A percentile compares a stretch with the other conserved stretches of the same genome.
Evolutionary conservation across 2,329 filamentous ascomycete species (phyloP).

Genomic region (Aspergillus tamarii): DNA sequence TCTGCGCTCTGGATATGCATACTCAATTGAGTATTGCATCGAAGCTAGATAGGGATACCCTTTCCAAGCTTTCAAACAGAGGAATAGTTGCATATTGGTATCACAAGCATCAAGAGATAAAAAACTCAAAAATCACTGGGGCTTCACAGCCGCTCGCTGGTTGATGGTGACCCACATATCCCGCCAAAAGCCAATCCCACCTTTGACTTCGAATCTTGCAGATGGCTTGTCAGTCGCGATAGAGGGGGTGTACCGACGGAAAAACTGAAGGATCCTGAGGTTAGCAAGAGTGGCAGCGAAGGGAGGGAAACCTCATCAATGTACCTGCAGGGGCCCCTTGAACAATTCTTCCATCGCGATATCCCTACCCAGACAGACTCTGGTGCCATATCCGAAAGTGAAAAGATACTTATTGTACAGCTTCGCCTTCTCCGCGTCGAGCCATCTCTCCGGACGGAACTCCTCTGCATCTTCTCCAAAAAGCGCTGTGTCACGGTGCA

Average conservation of each 20-base stretch:
- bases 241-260: conserved; percentile 32
- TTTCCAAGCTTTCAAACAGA: background rate
- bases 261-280: conserved; percentile 29
- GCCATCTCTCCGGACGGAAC: conserved; percentile 48
- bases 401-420: conserved; percentile 54
- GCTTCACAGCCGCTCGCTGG: conserved; percentile 25
- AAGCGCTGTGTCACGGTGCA: conserved; percentile 49
- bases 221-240: conserved; percentile 29
- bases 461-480: conserved; percentile 46
- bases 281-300: background rate
- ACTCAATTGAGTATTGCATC: background rate
- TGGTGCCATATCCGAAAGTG: conserved; percentile 54
- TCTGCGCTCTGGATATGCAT: background rate
- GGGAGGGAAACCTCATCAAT: background rate
- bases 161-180: conserved; percentile 38
- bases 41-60: background rate
- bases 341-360: conserved; percentile 59
- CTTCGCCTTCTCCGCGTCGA: conserved; percentile 42
- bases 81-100: background rate
- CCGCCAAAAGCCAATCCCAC: conserved; percentile 38
- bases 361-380: conserved; percentile 53
- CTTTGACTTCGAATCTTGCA: conserved; percentile 35
- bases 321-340: conserved; percentile 45
- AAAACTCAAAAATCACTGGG: background rate
- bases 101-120: background rate